These are phyloP conservation scores for Rhizopogon vulgaris DNA, from an alignment of 768 basidiomycete species.

Conservation along the genomic window DNA sequence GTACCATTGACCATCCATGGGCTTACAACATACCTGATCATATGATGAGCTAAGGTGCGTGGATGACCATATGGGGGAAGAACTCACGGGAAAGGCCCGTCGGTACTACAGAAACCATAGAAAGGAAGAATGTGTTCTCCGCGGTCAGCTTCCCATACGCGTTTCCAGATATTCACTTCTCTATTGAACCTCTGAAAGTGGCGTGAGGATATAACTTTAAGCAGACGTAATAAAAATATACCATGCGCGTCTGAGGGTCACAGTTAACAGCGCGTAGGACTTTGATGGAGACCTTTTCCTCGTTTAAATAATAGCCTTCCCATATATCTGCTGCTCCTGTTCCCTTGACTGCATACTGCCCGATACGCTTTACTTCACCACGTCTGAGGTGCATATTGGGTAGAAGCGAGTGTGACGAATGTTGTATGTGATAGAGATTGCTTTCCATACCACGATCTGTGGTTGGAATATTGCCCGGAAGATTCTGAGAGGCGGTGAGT, in stretches of 20 bases:
- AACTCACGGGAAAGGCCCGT: slow-evolving; percentile 50
- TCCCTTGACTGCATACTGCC: slow-evolving; percentile 44
- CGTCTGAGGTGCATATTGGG: slow-evolving; percentile 44
- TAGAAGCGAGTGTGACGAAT: slow-evolving; percentile 38
- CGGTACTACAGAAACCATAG: slow-evolving; percentile 50
- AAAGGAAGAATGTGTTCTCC: slow-evolving; percentile 51
- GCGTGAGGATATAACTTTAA: background rate
- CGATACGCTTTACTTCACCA: slow-evolving; percentile 46
- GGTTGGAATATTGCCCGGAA: slow-evolving; percentile 8
- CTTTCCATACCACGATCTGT: slow-evolving; percentile 38
- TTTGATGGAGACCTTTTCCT: slow-evolving; percentile 54
- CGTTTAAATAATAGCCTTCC: slow-evolving; percentile 48
- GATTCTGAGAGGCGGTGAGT: slow-evolving; percentile 14
- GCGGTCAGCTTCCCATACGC: slow-evolving; percentile 45
- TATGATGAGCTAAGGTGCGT: slow-evolving; percentile 1
- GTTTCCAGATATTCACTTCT: slow-evolving; percentile 50
- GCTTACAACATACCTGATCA: slow-evolving; percentile 46
- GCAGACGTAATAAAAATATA: slow-evolving; percentile 12
- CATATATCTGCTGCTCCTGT: slow-evolving; percentile 49
- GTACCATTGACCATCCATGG: slow-evolving; percentile 53
- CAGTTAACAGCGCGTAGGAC: slow-evolving; percentile 46
- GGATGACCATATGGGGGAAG: background rate
- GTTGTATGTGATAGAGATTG: slow-evolving; percentile 47
- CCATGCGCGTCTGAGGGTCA: slow-evolving; percentile 38
- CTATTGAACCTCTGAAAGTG: slow-evolving; percentile 39